Evolutionary conservation across 352 stramenopile species (phyloP).

Genomic region (Phytopythium ostracodes): DNA sequence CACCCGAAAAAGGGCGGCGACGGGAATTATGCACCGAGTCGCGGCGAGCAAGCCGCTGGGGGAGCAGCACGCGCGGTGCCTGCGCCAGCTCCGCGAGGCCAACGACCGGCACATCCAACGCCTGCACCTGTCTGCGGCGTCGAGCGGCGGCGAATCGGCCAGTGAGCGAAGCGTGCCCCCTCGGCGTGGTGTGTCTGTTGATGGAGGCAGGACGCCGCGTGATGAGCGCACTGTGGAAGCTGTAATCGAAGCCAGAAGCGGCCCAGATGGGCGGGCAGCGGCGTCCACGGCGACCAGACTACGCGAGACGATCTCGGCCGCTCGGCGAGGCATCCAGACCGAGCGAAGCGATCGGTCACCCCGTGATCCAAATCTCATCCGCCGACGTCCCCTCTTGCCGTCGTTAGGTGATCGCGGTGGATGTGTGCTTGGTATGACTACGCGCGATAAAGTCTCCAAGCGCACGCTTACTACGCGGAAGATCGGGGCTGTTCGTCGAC

Average conservation of each 20-base stretch:
- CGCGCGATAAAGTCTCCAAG: background rate
- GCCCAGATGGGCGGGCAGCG: background rate
- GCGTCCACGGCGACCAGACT: slow-evolving; percentile 22
- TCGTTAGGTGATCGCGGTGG: slow-evolving; percentile 7
- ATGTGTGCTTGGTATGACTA: background rate
- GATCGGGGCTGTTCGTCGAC: slow-evolving; percentile 37
- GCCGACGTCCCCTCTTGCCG: slow-evolving; percentile 8
- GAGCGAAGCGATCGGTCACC: slow-evolving; percentile 31
- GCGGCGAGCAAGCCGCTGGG: slow-evolving; percentile 25
- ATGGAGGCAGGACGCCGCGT: slow-evolving; percentile 4
- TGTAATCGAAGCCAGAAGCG: slow-evolving; percentile 30
- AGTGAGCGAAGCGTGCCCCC: background rate
- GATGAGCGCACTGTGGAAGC: slow-evolving; percentile 34
- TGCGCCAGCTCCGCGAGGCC: slow-evolving; percentile 36
- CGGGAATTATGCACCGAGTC: slow-evolving; percentile 21
- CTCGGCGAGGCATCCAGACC: slow-evolving; percentile 40
- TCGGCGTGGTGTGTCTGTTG: background rate
- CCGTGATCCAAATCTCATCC: background rate
- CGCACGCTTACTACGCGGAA: slow-evolving; percentile 14
- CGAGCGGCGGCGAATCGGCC: background rate
- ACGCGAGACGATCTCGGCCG: slow-evolving; percentile 33
- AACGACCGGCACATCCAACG: slow-evolving; percentile 31
- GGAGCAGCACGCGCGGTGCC: slow-evolving; percentile 38
- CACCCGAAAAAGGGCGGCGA: background rate
- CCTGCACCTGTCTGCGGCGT: slow-evolving; percentile 21